phyloP scores from a whole-genome alignment of 495 filamentous ascomycete species.

The Aspergillus steynii region DNA sequence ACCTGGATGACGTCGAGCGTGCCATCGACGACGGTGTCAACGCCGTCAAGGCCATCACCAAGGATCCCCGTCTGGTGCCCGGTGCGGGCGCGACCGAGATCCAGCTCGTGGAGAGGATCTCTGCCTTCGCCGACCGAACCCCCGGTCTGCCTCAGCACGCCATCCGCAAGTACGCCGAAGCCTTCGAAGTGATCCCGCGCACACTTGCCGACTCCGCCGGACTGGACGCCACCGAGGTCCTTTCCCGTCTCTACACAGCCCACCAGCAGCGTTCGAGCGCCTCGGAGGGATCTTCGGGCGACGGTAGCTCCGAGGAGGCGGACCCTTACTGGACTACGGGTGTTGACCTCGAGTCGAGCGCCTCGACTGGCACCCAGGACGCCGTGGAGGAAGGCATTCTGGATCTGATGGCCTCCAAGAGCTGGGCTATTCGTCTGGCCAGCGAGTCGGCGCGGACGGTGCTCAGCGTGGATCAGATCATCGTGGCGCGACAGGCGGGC shows the following conservation, averaged over 20 bases:
- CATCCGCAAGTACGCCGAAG: constrained; percentile 95
- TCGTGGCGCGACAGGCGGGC: constrained; percentile 95
- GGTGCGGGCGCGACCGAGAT: constrained; percentile 96
- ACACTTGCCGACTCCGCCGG: constrained; percentile 93
- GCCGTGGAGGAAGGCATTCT: constrained; percentile 87
- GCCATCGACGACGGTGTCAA: constrained; percentile 99
- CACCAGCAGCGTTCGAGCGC: constrained; percentile 61
- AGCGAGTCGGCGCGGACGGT: constrained; percentile 94
- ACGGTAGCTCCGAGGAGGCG: constrained; percentile 47
- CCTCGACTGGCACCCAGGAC: constrained; percentile 79
- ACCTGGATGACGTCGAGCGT: constrained; percentile 95
- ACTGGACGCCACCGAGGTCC: constrained; percentile 91
- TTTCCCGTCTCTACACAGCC: constrained; percentile 87
- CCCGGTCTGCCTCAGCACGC: constrained; percentile 90
- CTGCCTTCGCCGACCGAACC: constrained; percentile 84
- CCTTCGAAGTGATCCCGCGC: constrained; percentile 94
- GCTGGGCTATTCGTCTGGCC: constrained; percentile 94
- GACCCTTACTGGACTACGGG: constrained; percentile 84
- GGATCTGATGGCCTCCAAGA: constrained; percentile 87
- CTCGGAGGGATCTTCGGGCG: constrained; percentile 29
- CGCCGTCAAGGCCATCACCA: constrained; percentile 96
- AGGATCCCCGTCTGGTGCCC: constrained; percentile 85
- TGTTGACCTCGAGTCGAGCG: constrained; percentile 88
- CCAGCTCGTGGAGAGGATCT: constrained; percentile 89
- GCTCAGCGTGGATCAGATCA: constrained; percentile 97